Base-by-base conservation (phyloP, 768 basidiomycete genomes). In the Kwoniella heveanensis region DNA sequence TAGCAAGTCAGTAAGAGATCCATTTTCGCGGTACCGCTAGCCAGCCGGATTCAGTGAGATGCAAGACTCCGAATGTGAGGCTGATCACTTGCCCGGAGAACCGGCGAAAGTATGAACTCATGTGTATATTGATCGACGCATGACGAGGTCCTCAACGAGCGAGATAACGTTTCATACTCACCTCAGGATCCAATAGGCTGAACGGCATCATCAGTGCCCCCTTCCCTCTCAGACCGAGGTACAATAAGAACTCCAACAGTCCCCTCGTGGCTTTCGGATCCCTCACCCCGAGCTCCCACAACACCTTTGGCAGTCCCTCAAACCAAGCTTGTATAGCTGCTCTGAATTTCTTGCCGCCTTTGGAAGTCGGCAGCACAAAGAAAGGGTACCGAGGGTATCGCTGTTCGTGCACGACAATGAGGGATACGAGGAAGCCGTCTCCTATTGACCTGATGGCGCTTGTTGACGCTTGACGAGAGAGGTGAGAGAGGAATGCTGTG, bases 281-380 rank as follows among this genome's bases (percentile, higher is more conserved):
- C 57, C 79, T 84, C 10, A 79, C 79, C 2, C 88, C 88, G 10
- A 89, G 78, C 77, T 97, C 93, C 94, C 94, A 97, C 3, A 97
- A 82, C 6, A 84, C 83, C 79, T 86, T 88, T 0, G 93, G 91
- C 48, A 96, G 83, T 67, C 89, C 86, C 26, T 84, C 77, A 19
- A 92, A 67, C 92, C 93, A 96, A 22, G 84, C 84, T 54, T 83
- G 80, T 0, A 81, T 22, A 6, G 55, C 21, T 9, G 51, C 37
- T 9, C 73, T 50, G 7, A 75, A 2, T 2, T 56, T 49, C 30
- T 30, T 7, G 3, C 39, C 39, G 24, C 17, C 21, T 17, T 44
- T 25, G 5, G 70, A 77, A 2, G 36, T 48, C 0, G 47, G 29
- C 0, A 67, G 65, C 7, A 79, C 62, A 56, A 52, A 74, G 62